Evolutionary conservation across 768 basidiomycete species (phyloP).

Genomic region (Hydnum rufescens): DNA sequence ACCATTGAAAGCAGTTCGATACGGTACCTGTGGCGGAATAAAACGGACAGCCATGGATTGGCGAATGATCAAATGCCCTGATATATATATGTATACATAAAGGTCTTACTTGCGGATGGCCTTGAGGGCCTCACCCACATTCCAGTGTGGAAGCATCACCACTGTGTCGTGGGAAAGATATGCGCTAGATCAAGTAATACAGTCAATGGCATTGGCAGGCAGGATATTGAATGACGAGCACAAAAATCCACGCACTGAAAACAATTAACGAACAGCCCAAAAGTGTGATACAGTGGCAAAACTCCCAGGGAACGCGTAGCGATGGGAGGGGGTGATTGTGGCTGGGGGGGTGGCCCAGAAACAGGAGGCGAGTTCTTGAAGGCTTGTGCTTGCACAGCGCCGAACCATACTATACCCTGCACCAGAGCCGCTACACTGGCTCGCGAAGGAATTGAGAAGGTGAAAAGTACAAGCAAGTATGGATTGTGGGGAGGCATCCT

Average conservation of each 20-base stretch:
- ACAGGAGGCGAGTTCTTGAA: too few relatives aligned
- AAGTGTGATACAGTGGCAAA: neutral
- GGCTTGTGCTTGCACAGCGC: too few relatives aligned
- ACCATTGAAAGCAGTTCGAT: neutral
- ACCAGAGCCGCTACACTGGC: too few relatives aligned
- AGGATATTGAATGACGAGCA: neutral
- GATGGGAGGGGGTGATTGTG: too few relatives aligned
- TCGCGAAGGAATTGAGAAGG: neutral
- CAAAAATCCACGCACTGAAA: neutral
- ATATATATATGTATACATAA: neutral
- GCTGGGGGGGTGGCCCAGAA: too few relatives aligned
- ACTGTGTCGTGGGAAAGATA: neutral
- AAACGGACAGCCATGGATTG: too few relatives aligned
- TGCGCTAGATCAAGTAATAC: too few relatives aligned
- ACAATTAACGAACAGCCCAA: neutral
- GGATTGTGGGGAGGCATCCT: too few relatives aligned
- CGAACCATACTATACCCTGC: too few relatives aligned
- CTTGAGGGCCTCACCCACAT: neutral
- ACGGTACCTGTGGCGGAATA: too few relatives aligned
- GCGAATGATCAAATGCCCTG: neutral
- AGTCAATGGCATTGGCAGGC: too few relatives aligned
- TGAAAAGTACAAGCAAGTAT: neutral
- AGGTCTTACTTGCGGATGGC: neutral
- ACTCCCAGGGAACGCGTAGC: neutral
- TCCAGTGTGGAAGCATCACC: neutral